phyloP scores from a whole-genome alignment of 2,329 filamentous ascomycete genomes.

The Cercospora berteroae region DNA sequence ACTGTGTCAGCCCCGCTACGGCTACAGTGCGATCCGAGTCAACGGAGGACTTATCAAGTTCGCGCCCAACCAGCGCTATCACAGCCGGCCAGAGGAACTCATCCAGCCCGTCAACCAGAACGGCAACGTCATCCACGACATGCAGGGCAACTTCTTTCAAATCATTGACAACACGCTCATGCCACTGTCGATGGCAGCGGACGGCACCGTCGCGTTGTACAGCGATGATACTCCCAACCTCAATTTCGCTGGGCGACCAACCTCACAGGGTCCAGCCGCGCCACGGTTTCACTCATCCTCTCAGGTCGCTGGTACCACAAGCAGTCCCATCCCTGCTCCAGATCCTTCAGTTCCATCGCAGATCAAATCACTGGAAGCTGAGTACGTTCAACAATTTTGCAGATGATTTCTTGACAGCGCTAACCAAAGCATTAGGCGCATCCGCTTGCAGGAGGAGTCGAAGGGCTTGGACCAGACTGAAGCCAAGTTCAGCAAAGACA shows the following conservation, averaged over 20 bases:
- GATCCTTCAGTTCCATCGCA: constrained; percentile 33
- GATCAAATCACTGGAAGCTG: constrained; percentile 38
- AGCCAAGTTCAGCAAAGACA: constrained; percentile 37
- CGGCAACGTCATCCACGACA: constrained; percentile 40
- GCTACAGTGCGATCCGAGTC: constrained; percentile 40
- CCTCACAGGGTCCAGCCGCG: not conserved
- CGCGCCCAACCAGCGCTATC: constrained; percentile 37
- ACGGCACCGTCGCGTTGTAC: constrained; percentile 38
- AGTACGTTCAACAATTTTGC: constrained; percentile 28
- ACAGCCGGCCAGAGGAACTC: constrained; percentile 29
- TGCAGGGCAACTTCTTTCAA: constrained; percentile 39
- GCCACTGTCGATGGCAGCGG: constrained; percentile 33
- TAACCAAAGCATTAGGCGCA: not conserved
- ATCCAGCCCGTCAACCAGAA: constrained; percentile 32
- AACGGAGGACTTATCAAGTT: constrained; percentile 42
- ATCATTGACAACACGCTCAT: constrained; percentile 39
- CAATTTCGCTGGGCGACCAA: constrained; percentile 25
- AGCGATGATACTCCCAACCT: constrained; percentile 40
- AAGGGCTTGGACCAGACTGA: constrained; percentile 41
- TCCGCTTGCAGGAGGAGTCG: constrained; percentile 38
- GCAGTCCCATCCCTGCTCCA: constrained; percentile 8
- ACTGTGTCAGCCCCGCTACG: constrained; percentile 41
- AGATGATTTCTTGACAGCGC: not conserved
- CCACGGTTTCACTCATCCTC: not conserved
- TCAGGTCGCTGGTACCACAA: not conserved